Conservation (phyloP, 2,329 filamentous ascomycete genomes). For the Camillea tinctor region DNA sequence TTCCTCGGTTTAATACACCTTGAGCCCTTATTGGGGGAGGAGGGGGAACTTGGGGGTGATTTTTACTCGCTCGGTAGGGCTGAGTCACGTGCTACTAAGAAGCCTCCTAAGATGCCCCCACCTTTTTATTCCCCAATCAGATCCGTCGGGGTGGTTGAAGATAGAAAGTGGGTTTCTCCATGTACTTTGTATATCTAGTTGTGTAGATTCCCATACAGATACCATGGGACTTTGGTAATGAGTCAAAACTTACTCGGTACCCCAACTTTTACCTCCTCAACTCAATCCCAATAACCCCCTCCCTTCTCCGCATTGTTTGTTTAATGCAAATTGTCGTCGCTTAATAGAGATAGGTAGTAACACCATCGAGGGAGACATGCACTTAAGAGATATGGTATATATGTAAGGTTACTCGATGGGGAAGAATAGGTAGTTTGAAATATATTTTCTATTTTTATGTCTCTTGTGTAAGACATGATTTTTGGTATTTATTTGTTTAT, state of each 20-base stretch:
- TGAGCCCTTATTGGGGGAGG: too few species aligned
- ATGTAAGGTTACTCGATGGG: too few species aligned
- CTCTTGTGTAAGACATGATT: background rate
- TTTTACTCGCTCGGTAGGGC: background rate
- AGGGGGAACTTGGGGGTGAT: too few species aligned
- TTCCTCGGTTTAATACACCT: too few species aligned
- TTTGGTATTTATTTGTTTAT: too few species aligned
- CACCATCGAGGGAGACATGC: too few species aligned
- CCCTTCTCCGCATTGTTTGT: background rate
- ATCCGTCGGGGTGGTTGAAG: background rate
- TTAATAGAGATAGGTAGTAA: too few species aligned
- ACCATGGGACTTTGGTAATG: background rate
- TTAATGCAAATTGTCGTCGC: too few species aligned
- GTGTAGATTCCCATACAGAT: background rate
- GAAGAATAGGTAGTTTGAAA: background rate
- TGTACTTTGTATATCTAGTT: too few species aligned
- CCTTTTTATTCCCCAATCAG: background rate
- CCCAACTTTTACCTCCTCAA: background rate
- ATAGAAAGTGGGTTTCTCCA: background rate
- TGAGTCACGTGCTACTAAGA: background rate
- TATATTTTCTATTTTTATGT: background rate
- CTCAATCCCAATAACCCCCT: too few species aligned
- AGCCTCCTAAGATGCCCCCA: background rate
- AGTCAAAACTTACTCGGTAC: background rate
- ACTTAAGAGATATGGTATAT: too few species aligned